phyloP scores from a whole-genome alignment of 345 rosid species.

The Turritis glabra region DNA sequence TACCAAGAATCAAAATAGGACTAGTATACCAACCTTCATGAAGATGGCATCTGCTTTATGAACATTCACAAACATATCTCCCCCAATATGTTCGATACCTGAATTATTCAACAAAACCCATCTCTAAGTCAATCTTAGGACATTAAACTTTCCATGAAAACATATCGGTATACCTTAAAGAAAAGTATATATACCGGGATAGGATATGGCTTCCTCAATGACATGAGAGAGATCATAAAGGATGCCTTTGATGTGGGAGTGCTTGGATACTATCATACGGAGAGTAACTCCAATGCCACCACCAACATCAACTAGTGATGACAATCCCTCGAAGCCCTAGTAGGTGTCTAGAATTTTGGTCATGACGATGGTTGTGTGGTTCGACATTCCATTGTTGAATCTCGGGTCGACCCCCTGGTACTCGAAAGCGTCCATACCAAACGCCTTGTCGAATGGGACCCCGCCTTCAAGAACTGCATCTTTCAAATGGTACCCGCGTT shows the following conservation, averaged over 20 bases:
- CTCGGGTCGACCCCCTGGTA: conserved; percentile 69
- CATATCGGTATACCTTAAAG: background rate
- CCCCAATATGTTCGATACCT: conserved; percentile 82
- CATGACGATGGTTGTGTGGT: conserved; percentile 70
- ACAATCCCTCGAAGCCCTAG: conserved; percentile 67
- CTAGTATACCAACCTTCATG: conserved; percentile 62
- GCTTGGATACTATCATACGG: conserved; percentile 61
- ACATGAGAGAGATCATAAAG: conserved; percentile 82
- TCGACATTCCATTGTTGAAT: conserved; percentile 66
- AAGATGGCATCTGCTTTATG: conserved; percentile 83
- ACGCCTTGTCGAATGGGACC: conserved; percentile 69
- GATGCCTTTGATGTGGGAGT: conserved; percentile 68
- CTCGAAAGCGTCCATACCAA: conserved; percentile 71
- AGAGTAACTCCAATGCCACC: conserved; percentile 79
- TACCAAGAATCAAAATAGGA: background rate
- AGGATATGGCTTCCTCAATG: conserved; percentile 34
- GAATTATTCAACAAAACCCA: background rate
- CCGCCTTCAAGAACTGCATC: conserved; percentile 80
- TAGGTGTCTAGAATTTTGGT: conserved; percentile 67
- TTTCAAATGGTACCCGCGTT: conserved; percentile 63
- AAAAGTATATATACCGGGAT: conserved; percentile 4
- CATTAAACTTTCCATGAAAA: background rate
- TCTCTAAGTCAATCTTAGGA: background rate
- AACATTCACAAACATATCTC: conserved; percentile 77
- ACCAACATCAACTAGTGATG: conserved; percentile 73